Base-by-base conservation (phyloP, 257 asterid genomes). In the Solanum neorickii region DNA sequence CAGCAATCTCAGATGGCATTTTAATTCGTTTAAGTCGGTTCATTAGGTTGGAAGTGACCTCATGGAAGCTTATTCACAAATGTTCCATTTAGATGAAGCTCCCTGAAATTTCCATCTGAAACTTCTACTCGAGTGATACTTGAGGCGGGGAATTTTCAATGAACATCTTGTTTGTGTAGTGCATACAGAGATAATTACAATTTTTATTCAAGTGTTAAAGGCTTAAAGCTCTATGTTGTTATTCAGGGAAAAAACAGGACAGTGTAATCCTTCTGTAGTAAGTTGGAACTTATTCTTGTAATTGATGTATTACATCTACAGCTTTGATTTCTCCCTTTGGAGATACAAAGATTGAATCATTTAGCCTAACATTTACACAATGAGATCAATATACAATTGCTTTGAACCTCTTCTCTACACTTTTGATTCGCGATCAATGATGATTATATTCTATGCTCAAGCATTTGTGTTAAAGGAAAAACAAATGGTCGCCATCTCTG, bases 401-500 rank as follows among this genome's bases (percentile, higher is more conserved):
- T 10, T 46, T 47, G 62, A 47, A 46, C 60, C 84, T 80, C 66
- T 27, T 78, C 66, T 46, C 84, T 46, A 78, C 23, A 9, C 39
- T 78, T 44, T 0, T 44, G 6, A 78, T 3, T 46, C 11, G 82
- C 20, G 52, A 37, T 74, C 20, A 37, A 21, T 37, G 12, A 1
- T 33, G 68, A 80, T 47, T 80, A 80, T 85, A 66, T 66, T 87
- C 88, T 89, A 33, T 18, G 15, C 65, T 91, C 59, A 84, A 86
- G 14, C 87, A 62, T 72, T 69, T 83, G 70, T 87, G 91, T 86
- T 92, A 86, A 84, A 90, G 72, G 70, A 96, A 90, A 90, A 92
- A 95, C 91, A 96, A 83, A 89, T 95, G 98, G 87, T 96, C 99
- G 20, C 98, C 98, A 84, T 96, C 99, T 80, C 96, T 91, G 86